A percentile compares a stretch with the other conserved stretches of the same genome.
These are phyloP conservation scores for Cytospora piceae DNA, from an alignment of 2,329 filamentous ascomycete species.

Conservation along the genomic window DNA sequence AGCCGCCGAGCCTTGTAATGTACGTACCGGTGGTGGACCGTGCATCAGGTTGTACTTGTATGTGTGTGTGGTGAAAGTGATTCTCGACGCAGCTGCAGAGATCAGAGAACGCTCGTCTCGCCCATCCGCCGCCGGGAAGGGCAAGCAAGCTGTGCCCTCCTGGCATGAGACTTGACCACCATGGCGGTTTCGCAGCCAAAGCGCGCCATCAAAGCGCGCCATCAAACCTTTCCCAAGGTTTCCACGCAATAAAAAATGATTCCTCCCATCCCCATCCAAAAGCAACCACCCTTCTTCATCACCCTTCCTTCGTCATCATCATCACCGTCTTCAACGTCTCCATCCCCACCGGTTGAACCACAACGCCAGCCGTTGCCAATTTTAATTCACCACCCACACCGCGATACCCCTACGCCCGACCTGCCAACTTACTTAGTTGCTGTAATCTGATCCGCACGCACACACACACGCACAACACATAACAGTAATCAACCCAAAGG, in stretches of 20 bases:
- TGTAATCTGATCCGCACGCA: background rate
- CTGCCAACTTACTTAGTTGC: background rate
- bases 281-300: conserved; percentile 27
- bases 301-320: conserved; percentile 32
- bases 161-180: conserved; percentile 26
- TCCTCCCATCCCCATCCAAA: conserved; percentile 24
- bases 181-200: conserved; percentile 19
- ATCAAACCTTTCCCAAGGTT: conserved; percentile 27
- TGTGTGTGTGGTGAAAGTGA: background rate
- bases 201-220: conserved; percentile 15
- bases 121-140: conserved; percentile 4
- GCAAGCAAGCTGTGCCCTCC: conserved; percentile 21
- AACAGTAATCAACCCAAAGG: conserved; percentile 4
- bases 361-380: conserved; percentile 30
- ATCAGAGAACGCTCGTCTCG: conserved; percentile 4
- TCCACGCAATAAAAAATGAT: conserved; percentile 28
- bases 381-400: conserved; percentile 1
- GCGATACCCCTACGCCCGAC: background rate
- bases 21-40: background rate
- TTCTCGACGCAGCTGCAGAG: conserved; percentile 3
- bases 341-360: conserved; percentile 29
- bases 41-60: background rate
- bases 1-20: background rate
- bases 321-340: conserved; percentile 29
- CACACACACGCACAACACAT: background rate